Base-by-base conservation (phyloP, 495 filamentous ascomycete genomes). In the Penicillium dipodomyicola region DNA sequence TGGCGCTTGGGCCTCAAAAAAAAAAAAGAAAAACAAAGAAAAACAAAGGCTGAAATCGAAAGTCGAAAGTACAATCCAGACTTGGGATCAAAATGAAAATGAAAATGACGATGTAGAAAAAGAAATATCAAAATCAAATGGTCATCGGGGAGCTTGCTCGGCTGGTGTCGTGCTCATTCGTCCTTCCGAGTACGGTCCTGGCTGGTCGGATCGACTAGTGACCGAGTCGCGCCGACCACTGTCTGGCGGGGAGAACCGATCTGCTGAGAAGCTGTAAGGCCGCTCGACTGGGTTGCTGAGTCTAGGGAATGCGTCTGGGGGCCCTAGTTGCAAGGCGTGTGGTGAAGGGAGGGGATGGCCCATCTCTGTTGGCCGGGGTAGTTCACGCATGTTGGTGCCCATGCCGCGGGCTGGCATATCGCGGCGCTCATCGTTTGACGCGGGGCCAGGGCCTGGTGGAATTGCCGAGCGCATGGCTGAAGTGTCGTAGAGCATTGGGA, bases 301-400 rank as follows among this genome's bases (percentile, higher is more conserved):
- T 23, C 72, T 60, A 22, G 65, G 55, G 17, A 76, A 66, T 0
- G 60, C 47, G 17, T 72, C 67, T 35, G 64, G 63, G 4, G 68
- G 71, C 4, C 71, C 70, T 11, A 72, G 50, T 47, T 76, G 70
- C 14, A 76, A 50, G 1, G 65, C 54, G 37, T 65, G 69, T 9
- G 72, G 70, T 3, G 70, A 69, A 35, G 73, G 72, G 15, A 74
- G 45, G 10, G 70, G 67, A 9, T 72, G 67, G 22, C 63, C 56
- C 56, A 72, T 63, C 23, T 72, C 73, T 29, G 62, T 45, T 22
- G 65, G 71, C 4, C 67, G 67, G 6, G 73, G 73, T 22, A 74
- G 49, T 45, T 76, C 73, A 44, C 73, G 67, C 60, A 66, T 45
- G 46, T 64, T 61, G 10, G 56, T 43, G 8, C 64, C 52, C 45